Conservation (phyloP, 768 basidiomycete species). For the Mycena sanguinolenta region DNA sequence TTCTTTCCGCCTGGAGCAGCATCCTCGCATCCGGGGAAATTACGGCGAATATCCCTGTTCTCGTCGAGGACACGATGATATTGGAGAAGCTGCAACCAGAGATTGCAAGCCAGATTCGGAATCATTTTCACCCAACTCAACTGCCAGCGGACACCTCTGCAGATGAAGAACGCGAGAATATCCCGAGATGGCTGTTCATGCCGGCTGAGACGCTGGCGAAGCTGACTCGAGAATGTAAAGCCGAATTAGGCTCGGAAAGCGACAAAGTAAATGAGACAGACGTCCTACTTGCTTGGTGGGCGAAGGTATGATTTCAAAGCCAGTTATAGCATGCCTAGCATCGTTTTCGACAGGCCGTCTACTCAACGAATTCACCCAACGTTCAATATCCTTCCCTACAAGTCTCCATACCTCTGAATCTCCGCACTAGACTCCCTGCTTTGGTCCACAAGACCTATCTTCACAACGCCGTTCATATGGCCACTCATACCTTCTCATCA, state of each 20-base stretch:
- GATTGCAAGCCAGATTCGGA: neutral
- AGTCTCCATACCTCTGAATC: slow-evolving; percentile 4
- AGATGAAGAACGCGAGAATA: neutral
- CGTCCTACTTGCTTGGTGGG: slow-evolving; percentile 11
- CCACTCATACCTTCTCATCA: neutral
- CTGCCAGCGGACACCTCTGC: neutral
- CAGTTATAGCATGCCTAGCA: too few relatives aligned
- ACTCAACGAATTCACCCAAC: neutral
- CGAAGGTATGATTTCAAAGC: neutral
- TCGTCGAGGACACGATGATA: neutral
- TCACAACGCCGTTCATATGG: slow-evolving; percentile 6
- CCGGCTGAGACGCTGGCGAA: neutral
- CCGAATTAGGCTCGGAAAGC: neutral
- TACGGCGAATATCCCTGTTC: neutral
- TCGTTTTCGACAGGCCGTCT: neutral
- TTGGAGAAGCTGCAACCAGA: neutral
- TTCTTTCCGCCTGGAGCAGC: neutral
- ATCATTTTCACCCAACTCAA: neutral
- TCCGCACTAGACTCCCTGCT: neutral
- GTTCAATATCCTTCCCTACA: neutral
- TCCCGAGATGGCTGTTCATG: neutral
- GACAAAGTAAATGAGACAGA: neutral
- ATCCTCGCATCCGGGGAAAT: neutral
- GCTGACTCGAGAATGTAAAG: neutral
- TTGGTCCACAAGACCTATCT: neutral